Evolutionary conservation across 148 eudicot species (phyloP).

Genomic region (Chenopodium berlandieri): DNA sequence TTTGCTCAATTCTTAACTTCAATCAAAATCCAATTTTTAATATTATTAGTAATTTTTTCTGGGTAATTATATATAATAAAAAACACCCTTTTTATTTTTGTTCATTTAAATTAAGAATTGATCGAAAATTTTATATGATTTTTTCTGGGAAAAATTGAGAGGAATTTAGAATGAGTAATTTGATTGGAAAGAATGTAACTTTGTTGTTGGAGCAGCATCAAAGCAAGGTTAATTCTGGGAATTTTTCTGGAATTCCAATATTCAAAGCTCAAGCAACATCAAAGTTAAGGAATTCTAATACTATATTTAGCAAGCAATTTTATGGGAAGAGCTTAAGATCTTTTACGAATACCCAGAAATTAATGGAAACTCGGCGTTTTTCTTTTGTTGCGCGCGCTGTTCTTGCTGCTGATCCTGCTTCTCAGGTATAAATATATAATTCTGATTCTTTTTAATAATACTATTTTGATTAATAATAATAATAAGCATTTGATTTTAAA

Average conservation of each 20-base stretch:
- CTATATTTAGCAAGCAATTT: constrained; percentile 45
- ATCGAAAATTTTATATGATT: neutral
- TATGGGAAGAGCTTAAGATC: constrained; percentile 40
- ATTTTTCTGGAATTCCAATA: constrained; percentile 41
- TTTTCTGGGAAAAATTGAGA: neutral
- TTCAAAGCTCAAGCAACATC: constrained; percentile 50
- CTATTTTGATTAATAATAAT: too few species aligned
- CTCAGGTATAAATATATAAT: constrained; percentile 41
- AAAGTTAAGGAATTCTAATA: constrained; percentile 35
- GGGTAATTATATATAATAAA: neutral
- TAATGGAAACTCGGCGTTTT: constrained; percentile 35
- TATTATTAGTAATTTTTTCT: neutral
- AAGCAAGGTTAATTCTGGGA: constrained; percentile 42
- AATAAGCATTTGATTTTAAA: too few species aligned
- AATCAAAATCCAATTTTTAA: neutral
- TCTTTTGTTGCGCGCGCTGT: constrained; percentile 58
- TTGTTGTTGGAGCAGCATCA: constrained; percentile 50
- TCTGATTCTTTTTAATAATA: too few species aligned
- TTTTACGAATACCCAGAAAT: constrained; percentile 27
- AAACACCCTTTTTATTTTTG: neutral
- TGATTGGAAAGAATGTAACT: constrained; percentile 53
- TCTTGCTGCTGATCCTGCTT: constrained; percentile 46
- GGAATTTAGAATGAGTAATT: constrained; percentile 57
- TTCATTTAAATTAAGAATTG: neutral
- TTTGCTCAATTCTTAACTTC: neutral